Evolutionary conservation across 805 yeast species (phyloP).

Genomic region (Torulaspora franciscae): DNA sequence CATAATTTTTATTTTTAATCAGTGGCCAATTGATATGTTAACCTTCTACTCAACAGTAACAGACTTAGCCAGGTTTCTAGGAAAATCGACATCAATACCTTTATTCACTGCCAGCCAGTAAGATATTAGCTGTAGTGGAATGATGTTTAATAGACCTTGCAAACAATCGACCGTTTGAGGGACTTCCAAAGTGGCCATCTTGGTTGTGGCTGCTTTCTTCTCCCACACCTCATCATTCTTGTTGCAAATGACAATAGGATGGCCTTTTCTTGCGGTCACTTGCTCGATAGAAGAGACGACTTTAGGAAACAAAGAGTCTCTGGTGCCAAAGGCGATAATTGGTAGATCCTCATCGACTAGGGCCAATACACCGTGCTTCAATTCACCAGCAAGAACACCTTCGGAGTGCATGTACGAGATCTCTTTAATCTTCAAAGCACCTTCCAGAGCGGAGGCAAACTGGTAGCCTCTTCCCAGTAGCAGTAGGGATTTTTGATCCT

Average conservation of each 20-base stretch:
- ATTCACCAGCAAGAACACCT: constrained; percentile 98
- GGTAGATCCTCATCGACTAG: constrained; percentile 92
- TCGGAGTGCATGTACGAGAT: constrained; percentile 98
- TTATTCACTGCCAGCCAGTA: constrained; percentile 94
- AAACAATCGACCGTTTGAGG: constrained; percentile 96
- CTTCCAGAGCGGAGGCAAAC: constrained; percentile 94
- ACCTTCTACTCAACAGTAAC: constrained; percentile 81
- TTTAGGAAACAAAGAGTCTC: constrained; percentile 94
- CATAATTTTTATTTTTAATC: neutral
- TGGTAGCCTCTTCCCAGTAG: constrained; percentile 97
- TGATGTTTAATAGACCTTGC: constrained; percentile 91
- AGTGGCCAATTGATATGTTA: neutral
- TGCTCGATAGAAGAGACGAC: constrained; percentile 94
- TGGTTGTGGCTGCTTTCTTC: constrained; percentile 36
- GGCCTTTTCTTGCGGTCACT: constrained; percentile 95
- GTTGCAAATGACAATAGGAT: constrained; percentile 89
- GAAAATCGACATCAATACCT: constrained; percentile 97
- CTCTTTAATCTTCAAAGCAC: constrained; percentile 96
- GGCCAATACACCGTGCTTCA: constrained; percentile 97
- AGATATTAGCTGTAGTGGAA: constrained; percentile 92
- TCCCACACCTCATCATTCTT: constrained; percentile 65
- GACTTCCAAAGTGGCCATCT: constrained; percentile 74
- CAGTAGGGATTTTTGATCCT: constrained; percentile 79
- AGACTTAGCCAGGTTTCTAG: constrained; percentile 96
- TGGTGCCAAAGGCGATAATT: constrained; percentile 90